Evolutionary conservation across 352 stramenopile species (phyloP), one percentile per base, ranked within the genome.

Genomic region (Pythium aquatile): DNA sequence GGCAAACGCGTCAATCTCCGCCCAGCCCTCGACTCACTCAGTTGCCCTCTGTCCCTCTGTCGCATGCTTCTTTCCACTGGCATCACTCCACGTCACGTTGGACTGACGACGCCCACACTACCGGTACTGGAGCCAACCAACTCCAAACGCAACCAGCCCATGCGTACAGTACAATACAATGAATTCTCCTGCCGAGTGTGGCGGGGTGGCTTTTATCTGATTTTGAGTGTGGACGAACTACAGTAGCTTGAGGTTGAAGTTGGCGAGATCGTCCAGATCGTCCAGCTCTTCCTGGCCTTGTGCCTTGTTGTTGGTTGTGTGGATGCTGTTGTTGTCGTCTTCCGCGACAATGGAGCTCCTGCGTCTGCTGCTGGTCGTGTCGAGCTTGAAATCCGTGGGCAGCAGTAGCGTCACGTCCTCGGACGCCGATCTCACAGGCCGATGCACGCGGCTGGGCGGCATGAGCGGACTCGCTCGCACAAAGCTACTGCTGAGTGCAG

Each of bases 241-340:
- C 37, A 63, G 52, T 20, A 92, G 63, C 69, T 86, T 74, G 49
- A 93, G 78, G 24, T 74, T 93, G 63, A 93, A 93, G 65, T 90
- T 88, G 44, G 78, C 83, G 56, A 93, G 67, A 55, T 91, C 83
- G 63, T 91, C 80, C 32, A 74, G 63, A 14, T 88, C 76, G 16
- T 80, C 76, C 51, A 77, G 24, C 51, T 79, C 66, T 2, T 48
- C 42, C 0, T 26, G 14, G 42, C 26, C n/a, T 20, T 48, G 5
- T 48, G 5, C 42, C 2, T 8, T 42, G 35, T 10, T 42, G 35
- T 42, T 42, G 39, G 39, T 24, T 24, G 14, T 47, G 20, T 24
- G 39, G 16, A 4, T 20, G 39, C 13, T 24, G 37, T 16, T 44
- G 37, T 17, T 44, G 8, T 14, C 9, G 37, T 47, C 39, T 2